phyloP scores from a whole-genome alignment of 495 filamentous ascomycete genomes.

The Annulohypoxylon bovei region DNA sequence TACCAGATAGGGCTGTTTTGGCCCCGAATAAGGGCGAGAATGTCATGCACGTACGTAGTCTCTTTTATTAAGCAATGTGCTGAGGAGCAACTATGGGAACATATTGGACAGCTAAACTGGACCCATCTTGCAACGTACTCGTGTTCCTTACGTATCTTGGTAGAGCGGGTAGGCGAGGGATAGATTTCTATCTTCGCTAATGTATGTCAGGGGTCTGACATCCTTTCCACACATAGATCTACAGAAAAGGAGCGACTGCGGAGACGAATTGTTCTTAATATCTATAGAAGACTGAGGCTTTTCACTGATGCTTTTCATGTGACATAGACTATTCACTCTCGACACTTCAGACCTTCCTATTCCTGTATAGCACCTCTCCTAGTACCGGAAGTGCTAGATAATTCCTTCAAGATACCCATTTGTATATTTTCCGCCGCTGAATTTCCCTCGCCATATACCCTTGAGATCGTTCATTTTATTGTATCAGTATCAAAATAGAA shows the following conservation, averaged over 20 bases:
- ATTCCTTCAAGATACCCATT: conserved; percentile 4
- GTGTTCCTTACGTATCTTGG: neutral
- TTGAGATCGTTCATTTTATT: neutral
- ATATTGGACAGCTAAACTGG: conserved; percentile 2
- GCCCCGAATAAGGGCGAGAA: neutral
- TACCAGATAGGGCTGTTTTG: neutral
- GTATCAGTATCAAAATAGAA: neutral
- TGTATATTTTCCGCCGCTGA: neutral
- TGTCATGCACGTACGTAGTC: conserved; percentile 8
- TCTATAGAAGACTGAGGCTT: neutral
- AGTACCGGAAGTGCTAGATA: neutral
- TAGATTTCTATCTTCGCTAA: neutral
- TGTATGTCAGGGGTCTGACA: neutral
- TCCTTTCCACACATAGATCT: neutral
- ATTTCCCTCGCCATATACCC: neutral
- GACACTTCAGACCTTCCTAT: neutral
- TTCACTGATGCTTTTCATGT: neutral
- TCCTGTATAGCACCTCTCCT: neutral
- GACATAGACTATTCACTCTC: neutral
- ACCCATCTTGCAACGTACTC: neutral
- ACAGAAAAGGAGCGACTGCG: neutral
- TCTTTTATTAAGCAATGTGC: neutral
- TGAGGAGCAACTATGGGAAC: neutral
- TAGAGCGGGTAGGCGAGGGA: neutral
- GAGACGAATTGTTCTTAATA: neutral